These are phyloP conservation scores for Acanthamoeba triangularis DNA, from an alignment of 208 protist species.

Conservation along the genomic window DNA sequence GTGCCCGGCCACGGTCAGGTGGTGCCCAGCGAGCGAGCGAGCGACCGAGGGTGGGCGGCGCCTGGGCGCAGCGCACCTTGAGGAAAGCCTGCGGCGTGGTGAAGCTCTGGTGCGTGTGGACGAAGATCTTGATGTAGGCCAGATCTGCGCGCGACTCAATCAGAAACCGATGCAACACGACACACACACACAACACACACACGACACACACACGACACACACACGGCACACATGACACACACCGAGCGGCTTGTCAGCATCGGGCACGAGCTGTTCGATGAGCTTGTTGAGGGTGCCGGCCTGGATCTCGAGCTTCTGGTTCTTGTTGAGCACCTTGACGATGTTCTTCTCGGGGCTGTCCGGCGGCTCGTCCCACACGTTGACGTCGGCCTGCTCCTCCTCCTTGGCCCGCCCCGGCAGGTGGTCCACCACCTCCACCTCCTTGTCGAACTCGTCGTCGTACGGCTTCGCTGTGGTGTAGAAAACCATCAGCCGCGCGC, in stretches of 20 bases:
- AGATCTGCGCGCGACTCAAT: neutral
- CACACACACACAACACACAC: neutral
- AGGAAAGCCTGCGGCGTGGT: neutral
- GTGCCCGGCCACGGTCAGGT: neutral
- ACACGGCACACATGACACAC: neutral
- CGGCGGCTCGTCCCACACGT: constrained; percentile 52
- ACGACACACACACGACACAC: neutral
- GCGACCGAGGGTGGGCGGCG: no score
- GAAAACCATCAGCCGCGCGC: neutral
- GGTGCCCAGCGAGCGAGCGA: no score
- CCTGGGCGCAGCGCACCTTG: neutral
- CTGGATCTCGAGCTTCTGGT: constrained; percentile 47
- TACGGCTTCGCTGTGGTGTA: neutral
- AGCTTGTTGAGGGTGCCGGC: constrained; percentile 66
- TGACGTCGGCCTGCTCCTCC: constrained; percentile 41
- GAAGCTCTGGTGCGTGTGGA: constrained; percentile 56
- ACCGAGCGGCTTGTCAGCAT: constrained; percentile 39
- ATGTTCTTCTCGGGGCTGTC: constrained; percentile 61
- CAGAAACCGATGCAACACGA: neutral
- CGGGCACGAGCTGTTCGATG: constrained; percentile 59
- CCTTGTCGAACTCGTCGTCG: constrained; percentile 53
- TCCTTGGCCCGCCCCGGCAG: constrained; percentile 56
- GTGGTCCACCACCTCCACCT: constrained; percentile 55
- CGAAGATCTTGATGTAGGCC: constrained; percentile 44
- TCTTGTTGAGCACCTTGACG: constrained; percentile 33